These are phyloP conservation scores for Pseudomonodictys pantanalensis DNA, from an alignment of 495 filamentous ascomycete genomes.

Conservation along the genomic window DNA sequence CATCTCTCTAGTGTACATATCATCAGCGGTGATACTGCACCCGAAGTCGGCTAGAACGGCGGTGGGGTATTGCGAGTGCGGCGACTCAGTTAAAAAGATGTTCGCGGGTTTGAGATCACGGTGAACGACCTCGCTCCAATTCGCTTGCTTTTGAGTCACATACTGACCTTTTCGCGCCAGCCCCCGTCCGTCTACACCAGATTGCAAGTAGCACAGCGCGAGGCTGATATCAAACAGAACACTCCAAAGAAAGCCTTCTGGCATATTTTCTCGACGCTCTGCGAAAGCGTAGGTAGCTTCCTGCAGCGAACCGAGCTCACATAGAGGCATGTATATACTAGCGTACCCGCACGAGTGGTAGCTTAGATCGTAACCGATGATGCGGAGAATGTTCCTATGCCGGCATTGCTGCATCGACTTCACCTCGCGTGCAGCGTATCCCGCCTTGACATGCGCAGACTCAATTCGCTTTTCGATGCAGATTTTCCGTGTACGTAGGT, in stretches of 20 bases:
- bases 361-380: background rate
- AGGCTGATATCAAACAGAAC: background rate
- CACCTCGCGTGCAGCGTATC: background rate
- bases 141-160: background rate
- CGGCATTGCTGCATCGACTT: background rate
- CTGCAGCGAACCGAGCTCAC: background rate
- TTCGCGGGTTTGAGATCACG: conserved; percentile 1
- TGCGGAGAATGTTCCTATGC: background rate
- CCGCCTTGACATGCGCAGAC: background rate
- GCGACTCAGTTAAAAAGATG: background rate
- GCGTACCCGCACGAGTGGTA: background rate
- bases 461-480: background rate
- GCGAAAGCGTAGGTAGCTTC: background rate
- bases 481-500: background rate
- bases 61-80: background rate
- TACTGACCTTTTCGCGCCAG: background rate
- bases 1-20: background rate
- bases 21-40: background rate
- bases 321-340: background rate
- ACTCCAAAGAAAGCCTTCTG: background rate
- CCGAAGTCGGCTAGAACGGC: background rate
- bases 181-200: background rate
- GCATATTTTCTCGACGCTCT: background rate
- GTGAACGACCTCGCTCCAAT: background rate
- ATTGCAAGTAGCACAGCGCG: conserved; percentile 1